Percentiles rank a stretch among this genome's conserved stretches.
phyloP scores from a whole-genome alignment of 164 flowering plant genomes.

The Magnolia sinica region DNA sequence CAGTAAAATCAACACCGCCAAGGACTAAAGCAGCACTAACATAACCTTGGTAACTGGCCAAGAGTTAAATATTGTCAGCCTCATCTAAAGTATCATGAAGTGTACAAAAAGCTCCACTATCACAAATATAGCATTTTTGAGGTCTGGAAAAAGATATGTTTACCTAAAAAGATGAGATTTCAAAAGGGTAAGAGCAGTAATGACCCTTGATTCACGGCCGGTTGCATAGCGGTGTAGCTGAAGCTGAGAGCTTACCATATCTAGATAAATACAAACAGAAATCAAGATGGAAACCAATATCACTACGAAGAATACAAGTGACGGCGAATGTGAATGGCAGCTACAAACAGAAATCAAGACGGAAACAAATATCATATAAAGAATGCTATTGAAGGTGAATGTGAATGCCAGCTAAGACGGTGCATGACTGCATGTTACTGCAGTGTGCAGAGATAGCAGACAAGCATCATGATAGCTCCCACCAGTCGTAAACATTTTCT shows the following conservation, averaged over 20 bases:
- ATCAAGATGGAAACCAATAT: background rate
- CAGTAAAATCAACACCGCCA: slow-evolving; percentile 97
- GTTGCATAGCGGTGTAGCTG: slow-evolving; percentile 86
- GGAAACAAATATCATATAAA: background rate
- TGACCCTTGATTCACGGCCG: slow-evolving; percentile 88
- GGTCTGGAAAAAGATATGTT: background rate
- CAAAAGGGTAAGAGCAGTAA: slow-evolving; percentile 81
- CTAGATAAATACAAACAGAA: slow-evolving; percentile 26
- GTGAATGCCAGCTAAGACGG: background rate
- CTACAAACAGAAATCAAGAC: no score
- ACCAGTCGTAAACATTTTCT: no score
- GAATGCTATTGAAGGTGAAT: background rate
- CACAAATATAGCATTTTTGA: no score
- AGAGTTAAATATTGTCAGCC: slow-evolving; percentile 1
- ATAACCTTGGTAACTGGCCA: slow-evolving; percentile 80
- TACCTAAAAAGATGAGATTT: slow-evolving; percentile 91
- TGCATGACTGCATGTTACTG: background rate
- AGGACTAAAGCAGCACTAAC: slow-evolving; percentile 94
- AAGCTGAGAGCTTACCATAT: slow-evolving; percentile 94
- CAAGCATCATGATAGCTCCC: background rate
- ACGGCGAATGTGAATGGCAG: no score
- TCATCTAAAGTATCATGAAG: background rate
- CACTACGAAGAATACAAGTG: background rate
- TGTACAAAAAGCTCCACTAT: background rate
- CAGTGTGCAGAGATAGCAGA: background rate